Evolutionary conservation across 108 stramenopile genomes (phyloP).

Genomic region (Skeletonema grethae): DNA sequence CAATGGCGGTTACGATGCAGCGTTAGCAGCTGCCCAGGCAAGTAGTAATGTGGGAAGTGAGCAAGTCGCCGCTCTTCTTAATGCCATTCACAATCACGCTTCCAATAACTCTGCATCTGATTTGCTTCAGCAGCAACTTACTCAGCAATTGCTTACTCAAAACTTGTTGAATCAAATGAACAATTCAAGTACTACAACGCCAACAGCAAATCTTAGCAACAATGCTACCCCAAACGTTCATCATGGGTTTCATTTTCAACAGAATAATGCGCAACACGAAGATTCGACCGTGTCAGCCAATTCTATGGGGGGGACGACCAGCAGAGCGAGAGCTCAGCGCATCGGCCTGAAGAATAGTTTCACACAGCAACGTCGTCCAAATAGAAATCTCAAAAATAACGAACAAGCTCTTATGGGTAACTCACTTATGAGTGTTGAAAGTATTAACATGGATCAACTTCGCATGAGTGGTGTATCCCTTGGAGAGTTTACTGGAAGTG

Average conservation of each 20-base stretch:
- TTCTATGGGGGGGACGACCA: not conserved
- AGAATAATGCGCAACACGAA: conserved; percentile 10
- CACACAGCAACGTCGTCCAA: conserved; percentile 18
- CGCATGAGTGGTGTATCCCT: conserved; percentile 19
- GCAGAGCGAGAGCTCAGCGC: conserved; percentile 13
- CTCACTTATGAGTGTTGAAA: conserved; percentile 38
- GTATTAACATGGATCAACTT: conserved; percentile 37
- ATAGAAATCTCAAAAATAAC: not conserved
- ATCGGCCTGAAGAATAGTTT: conserved; percentile 26
- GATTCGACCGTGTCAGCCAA: conserved; percentile 15
- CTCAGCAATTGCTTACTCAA: conserved; percentile 5
- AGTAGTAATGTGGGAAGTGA: conserved; percentile 5
- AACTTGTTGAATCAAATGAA: conserved; percentile 8
- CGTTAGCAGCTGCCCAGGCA: conserved; percentile 9
- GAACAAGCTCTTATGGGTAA: conserved; percentile 1
- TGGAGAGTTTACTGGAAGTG: conserved; percentile 15
- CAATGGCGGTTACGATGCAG: not conserved
- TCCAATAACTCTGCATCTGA: conserved; percentile 2
- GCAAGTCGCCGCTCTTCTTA: not conserved
- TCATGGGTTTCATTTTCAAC: conserved; percentile 2
- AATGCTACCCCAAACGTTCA: not conserved
- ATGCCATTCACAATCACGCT: conserved; percentile 6
- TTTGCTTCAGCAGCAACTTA: conserved; percentile 12
- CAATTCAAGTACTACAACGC: not conserved
- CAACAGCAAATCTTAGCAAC: not conserved